Base-by-base conservation (phyloP, 371 early-diverging fungal genomes). In the Syncephalis fuscata region DNA sequence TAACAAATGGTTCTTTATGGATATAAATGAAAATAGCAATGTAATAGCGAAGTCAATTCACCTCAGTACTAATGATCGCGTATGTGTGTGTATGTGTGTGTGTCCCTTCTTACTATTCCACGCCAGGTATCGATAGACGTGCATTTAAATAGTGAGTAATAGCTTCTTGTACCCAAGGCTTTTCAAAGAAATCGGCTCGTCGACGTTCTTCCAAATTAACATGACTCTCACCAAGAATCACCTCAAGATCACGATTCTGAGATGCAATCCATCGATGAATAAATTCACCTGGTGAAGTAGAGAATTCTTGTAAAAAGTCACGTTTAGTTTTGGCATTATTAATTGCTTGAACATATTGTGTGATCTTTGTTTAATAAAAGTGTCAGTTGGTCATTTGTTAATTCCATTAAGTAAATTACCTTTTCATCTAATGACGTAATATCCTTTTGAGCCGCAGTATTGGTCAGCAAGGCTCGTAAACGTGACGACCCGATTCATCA, bases 231-330 rank as follows among this genome's bases (percentile, higher is more conserved):
- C 92, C 93, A 48, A 92, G 56, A 17, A 91, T 78, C 44, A 79
- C 78, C 64, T 92, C 88, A 54, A 94, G 59, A 64, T 96, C 95
- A 44, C 88, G 70, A 50, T 82, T 79, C 65, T 94, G 93, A 58
- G 80, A 80, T 10, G 84, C 90, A 23, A 93, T 70, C 90, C 90
- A 92, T 48, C 80, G 72, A 58, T 92, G 86, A 53, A 92, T 76
- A 60, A 94, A 93, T 23, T 76, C 80, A 20, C 82, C 82, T 0
- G 97, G 95, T 49, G 88, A 77, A 24, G 76, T 65, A 3, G 88
- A 71, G 64, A 93, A 97, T 39, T 78, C 67, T 38, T 80, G 64
- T 70, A 97, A 69, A 58, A 97, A 97, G 54, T 92, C 93, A 3
- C 94, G 87, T 59, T 92, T 92, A 38, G 85, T 69, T 52, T 89